A percentile compares a stretch with the other conserved stretches of the same genome.
Evolutionary conservation across 192 early-diverging fungal genomes (phyloP).

Genomic region (Chytriomyces sp.): DNA sequence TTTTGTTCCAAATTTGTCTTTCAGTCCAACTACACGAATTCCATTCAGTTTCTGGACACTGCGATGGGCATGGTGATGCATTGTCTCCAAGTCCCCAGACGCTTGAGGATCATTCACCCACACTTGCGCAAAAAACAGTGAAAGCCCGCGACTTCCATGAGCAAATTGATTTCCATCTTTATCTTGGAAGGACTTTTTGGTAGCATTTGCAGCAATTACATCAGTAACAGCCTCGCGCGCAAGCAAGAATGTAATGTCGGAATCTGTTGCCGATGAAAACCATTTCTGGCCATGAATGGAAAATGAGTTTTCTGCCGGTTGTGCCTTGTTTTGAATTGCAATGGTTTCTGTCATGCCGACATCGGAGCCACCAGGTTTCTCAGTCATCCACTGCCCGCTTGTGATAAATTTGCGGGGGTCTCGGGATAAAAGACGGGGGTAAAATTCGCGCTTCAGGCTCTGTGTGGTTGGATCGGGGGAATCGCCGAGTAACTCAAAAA

Average conservation of each 20-base stretch:
- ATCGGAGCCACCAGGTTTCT: conserved; percentile 72
- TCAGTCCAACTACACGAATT: conserved; percentile 62
- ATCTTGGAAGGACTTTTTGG: neutral
- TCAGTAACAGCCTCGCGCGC: conserved; percentile 61
- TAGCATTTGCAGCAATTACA: conserved; percentile 2
- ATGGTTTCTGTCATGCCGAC: conserved; percentile 68
- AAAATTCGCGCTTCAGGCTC: conserved; percentile 3
- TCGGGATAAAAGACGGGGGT: conserved; percentile 36
- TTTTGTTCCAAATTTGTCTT: conserved; percentile 72
- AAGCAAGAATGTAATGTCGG: conserved; percentile 70
- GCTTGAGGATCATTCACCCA: conserved; percentile 9
- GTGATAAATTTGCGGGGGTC: conserved; percentile 70
- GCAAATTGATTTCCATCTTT: neutral
- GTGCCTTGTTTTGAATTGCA: conserved; percentile 52
- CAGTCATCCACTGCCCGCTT: conserved; percentile 80
- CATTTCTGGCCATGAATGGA: conserved; percentile 72
- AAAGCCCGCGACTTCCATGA: conserved; percentile 61
- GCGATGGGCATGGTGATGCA: conserved; percentile 16
- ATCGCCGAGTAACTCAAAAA: conserved; percentile 63
- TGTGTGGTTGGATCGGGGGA: conserved; percentile 48
- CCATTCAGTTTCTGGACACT: conserved; percentile 23
- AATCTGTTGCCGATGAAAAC: conserved; percentile 75
- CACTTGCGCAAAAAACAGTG: conserved; percentile 61
- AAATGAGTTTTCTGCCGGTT: conserved; percentile 12
- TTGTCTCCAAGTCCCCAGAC: neutral